Base-by-base conservation (phyloP, 169 alveolate genomes). In the Plasmodium ovale region DNA sequence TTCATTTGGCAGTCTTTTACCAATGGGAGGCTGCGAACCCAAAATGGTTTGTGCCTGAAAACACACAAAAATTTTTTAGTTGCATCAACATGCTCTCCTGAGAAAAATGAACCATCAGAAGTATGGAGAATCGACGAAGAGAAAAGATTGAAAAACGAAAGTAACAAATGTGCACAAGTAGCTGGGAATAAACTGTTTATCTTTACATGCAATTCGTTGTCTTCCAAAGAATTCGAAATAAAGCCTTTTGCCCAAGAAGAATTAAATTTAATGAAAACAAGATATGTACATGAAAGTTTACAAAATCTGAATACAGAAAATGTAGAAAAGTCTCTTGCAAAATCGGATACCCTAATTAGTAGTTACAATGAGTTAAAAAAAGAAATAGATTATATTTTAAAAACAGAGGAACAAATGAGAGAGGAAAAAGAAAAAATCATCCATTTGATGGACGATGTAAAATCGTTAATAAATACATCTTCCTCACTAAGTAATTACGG, bases 11-110 rank as follows among this genome's bases (percentile, higher is more conserved):
- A 67, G 29, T 68, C 84, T 21, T 82, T 60, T 19, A 27, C 39
- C 37, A 23, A 82, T 23, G 90, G 84, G 54, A 64, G 84, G 54
- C 21, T 82, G 23, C 29, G 67, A 49, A 68, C 85, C 9, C 51
- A 82, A 35, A 82, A 82, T 19, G 90, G 90, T 51, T 39, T 82
- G 56, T 82, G 90, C 49, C 70, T 82, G 35, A 82, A 82, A 82
- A 82, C 90, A 3, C 59, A 67, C 60, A 82, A 82, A 82, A 82
- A 82, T 51, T 49, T 82, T 58, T 67, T 82, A 68, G 69, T 70
- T 27, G 65, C 53, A 49, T 82, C 90, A 16, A 67, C 62, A 21
- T 82, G 90, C 25, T 64, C 90, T 5, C 85, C 90, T 58, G 49
- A 82, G 37, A n/a, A 49, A 42, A 42, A 82, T 71, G 90, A 82